These are phyloP conservation scores for Pelargonium fulgidum DNA, from an alignment of 441 rosid genomes.

Conservation along the genomic window DNA sequence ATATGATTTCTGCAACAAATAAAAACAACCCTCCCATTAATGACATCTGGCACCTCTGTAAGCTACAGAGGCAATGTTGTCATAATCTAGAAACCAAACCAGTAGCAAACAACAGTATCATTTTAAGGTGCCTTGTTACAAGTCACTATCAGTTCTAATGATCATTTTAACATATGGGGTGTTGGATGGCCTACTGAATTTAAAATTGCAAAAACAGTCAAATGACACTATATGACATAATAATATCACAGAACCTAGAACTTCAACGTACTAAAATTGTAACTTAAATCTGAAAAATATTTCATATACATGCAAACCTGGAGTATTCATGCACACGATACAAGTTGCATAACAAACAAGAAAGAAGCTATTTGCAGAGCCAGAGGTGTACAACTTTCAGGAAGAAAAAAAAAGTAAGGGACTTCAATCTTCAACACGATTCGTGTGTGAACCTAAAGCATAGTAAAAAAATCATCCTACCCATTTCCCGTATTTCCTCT, in stretches of 20 bases:
- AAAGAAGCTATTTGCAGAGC: background rate
- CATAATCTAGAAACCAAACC: background rate
- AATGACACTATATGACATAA: background rate
- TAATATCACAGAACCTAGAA: background rate
- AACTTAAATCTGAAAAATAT: background rate
- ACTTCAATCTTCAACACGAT: background rate
- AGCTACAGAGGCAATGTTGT: background rate
- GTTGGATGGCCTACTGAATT: background rate
- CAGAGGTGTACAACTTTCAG: background rate
- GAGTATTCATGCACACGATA: background rate
- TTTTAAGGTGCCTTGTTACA: background rate
- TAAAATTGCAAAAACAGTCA: background rate
- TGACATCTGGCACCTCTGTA: background rate
- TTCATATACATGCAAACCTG: background rate
- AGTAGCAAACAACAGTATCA: background rate
- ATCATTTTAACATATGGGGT: background rate
- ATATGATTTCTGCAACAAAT: constrained; percentile 77
- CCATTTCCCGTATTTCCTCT: background rate
- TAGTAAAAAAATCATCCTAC: background rate
- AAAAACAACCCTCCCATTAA: background rate
- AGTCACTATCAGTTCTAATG: background rate
- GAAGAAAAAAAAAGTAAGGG: background rate
- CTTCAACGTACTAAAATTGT: background rate
- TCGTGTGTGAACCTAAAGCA: background rate
- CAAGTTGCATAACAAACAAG: background rate